A percentile compares a stretch with the other conserved stretches of the same genome.
These are phyloP conservation scores for Vigna reflexopilosa DNA, from an alignment of 306 rosid species.

Conservation along the genomic window DNA sequence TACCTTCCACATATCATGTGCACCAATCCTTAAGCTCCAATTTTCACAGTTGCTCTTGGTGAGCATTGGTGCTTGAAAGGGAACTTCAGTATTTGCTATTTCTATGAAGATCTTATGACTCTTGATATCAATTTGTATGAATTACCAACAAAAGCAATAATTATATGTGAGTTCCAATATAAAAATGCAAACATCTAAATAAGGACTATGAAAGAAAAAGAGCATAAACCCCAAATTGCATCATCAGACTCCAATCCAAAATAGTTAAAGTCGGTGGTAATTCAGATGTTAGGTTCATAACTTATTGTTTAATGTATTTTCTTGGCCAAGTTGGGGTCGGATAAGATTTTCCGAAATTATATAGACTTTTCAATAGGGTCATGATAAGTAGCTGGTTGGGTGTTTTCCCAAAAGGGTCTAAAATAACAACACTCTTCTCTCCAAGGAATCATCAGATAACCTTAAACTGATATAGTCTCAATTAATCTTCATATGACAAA, in stretches of 20 bases:
- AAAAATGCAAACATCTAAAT: neutral
- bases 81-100: no score
- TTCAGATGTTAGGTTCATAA: constrained; percentile 1
- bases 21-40: no score
- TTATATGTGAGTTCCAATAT: neutral
- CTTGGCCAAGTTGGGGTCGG: constrained; percentile 28
- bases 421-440: neutral
- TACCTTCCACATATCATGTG: no score
- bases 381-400: neutral
- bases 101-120: no score
- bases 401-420: constrained; percentile 31
- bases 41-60: no score
- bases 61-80: no score
- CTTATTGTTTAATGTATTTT: constrained; percentile 13
- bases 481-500: no score
- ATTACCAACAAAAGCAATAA: neutral
- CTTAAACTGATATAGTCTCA: no score
- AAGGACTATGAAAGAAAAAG: neutral
- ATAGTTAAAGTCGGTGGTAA: constrained; percentile 16
- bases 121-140: no score
- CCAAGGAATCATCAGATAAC: no score
- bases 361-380: neutral
- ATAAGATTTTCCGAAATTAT: constrained; percentile 13
- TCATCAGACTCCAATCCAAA: neutral
- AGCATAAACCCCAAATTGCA: neutral